phyloP scores from a whole-genome alignment of 495 filamentous ascomycete genomes.

The Neurospora tetrasperma region DNA sequence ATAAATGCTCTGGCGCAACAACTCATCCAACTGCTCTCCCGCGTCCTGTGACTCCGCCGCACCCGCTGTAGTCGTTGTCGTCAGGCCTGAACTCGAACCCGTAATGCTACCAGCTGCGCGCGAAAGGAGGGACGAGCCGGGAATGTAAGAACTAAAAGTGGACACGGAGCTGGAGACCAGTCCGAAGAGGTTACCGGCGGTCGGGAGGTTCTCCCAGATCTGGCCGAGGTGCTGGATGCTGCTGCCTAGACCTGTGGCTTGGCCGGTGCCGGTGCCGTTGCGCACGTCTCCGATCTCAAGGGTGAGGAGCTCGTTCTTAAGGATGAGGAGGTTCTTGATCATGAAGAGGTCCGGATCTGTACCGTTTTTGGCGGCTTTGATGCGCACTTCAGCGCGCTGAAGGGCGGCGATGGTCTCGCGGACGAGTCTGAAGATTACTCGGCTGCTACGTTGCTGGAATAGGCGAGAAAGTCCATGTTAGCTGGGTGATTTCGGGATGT shows the following conservation, averaged over 20 bases:
- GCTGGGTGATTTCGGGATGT: slow-evolving; percentile 1
- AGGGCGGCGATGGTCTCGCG: slow-evolving; percentile 35
- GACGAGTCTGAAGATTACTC: slow-evolving; percentile 37
- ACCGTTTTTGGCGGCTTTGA: slow-evolving; percentile 23
- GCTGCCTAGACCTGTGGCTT: neutral
- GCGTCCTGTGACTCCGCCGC: slow-evolving; percentile 42
- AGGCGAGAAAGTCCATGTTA: slow-evolving; percentile 32
- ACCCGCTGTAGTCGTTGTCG: neutral
- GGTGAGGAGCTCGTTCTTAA: slow-evolving; percentile 84
- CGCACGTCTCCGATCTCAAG: slow-evolving; percentile 87
- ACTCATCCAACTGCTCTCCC: slow-evolving; percentile 70
- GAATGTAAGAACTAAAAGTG: slow-evolving; percentile 18
- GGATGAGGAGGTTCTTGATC: slow-evolving; percentile 79
- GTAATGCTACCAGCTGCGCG: neutral
- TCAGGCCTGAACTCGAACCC: neutral
- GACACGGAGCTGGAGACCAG: slow-evolving; percentile 29
- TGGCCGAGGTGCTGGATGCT: slow-evolving; percentile 57
- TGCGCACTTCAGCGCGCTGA: slow-evolving; percentile 43
- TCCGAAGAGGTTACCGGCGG: slow-evolving; percentile 31
- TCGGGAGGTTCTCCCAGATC: slow-evolving; percentile 61
- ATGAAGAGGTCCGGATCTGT: slow-evolving; percentile 76
- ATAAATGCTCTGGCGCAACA: slow-evolving; percentile 66
- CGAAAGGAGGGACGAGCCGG: slow-evolving; percentile 20
- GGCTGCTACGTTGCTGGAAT: slow-evolving; percentile 41
- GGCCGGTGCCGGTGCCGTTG: slow-evolving; percentile 40